Base-by-base conservation (phyloP, 352 stramenopile genomes). In the Globisporangium carolinianum region DNA sequence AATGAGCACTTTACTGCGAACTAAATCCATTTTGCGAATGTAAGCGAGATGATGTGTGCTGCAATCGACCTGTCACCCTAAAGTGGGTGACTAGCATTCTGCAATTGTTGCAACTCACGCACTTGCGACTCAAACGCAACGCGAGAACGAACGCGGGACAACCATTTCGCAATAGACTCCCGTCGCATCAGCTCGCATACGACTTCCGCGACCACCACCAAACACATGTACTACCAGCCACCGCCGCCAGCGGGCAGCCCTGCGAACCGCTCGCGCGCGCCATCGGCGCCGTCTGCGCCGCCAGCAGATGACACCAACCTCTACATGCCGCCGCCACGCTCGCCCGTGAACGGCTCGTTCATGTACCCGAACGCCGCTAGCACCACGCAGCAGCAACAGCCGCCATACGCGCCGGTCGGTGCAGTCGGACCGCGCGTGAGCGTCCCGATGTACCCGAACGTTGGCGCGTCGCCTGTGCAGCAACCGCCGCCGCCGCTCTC, bases 221-320 rank as follows among this genome's bases (percentile, higher is more conserved):
- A 35, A 6, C 39, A 38, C 32, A 57, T 57, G 57, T 53, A 62
- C 57, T 56, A 51, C 42, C 57, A 56, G 24, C 24, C 24, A 6
- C 42, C 32, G 14, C 71, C 57, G 10, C 36, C 58, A 18, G 47
- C 57, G 7, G 66, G 63, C 48, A 41, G 32, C 39, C 42, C 41
- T 17, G 48, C 17, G 10, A 43, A 24, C 12, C 52, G 42, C 2
- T 18, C 62, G 10, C 60, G 68, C 36, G 56, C 68, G 53, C 56
- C 72, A 9, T 76, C 73, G 54, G 61, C 70, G 35, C 72, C 72
- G 3, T 82, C 70, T 0, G 73, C 71, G 5, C 73, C 73, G 11
- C 71, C 67, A 1, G 69, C 63, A 4, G 71, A 79, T 55, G 55
- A 35, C 17, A 62, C 74, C 43, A 55, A 48, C 5, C 17, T 63